Evolutionary conservation across 441 rosid species (phyloP), one percentile per base, ranked within the genome.

Genomic region (Hura crepitans): DNA sequence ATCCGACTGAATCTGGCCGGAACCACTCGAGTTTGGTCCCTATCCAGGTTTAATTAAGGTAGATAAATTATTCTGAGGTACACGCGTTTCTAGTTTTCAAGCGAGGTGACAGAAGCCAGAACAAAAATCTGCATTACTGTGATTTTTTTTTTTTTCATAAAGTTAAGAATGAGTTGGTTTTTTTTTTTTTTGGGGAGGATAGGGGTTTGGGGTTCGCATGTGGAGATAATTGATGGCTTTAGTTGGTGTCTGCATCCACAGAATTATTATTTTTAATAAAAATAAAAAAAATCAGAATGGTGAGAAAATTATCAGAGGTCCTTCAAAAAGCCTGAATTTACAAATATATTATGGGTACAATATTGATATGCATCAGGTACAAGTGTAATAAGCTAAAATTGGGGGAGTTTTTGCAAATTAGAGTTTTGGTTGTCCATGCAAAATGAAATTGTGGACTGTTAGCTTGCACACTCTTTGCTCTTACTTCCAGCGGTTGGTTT

Each of bases 401-500:
- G 51, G 75, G 75, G 30, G 15, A 1, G 11, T 25, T 46, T 72
- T 15, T 39, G 33, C 30, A 65, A 28, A 66, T 35, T 47, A 65
- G 28, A 33, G 35, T 42, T 59, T 59, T 47, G 67, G 43, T 59
- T 25, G 27, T 17, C 59, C 22, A 27, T 45, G 15, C 28, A 37
- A 51, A 63, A 58, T 49, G 47, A 31, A 71, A 62, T 66, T 62
- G 62, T 54, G 62, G 75, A 43, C 62, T 68, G 83, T 82, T 59
- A 66, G n/a, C 68, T 58, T 28, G 59, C 68, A 69, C 61, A 70
- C 79, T 68, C 70, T 76, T 72, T 71, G 72, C 72, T 75, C 71
- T 80, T 74, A 31, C 74, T 56, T 66, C 42, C 1, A 62, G 82
- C 83, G 61, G 79, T 72, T 76, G 87, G 81, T 77, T 81, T n/a